These are phyloP conservation scores for Symbiotaphrina buchneri DNA, from an alignment of 495 filamentous ascomycete genomes.

Conservation along the genomic window DNA sequence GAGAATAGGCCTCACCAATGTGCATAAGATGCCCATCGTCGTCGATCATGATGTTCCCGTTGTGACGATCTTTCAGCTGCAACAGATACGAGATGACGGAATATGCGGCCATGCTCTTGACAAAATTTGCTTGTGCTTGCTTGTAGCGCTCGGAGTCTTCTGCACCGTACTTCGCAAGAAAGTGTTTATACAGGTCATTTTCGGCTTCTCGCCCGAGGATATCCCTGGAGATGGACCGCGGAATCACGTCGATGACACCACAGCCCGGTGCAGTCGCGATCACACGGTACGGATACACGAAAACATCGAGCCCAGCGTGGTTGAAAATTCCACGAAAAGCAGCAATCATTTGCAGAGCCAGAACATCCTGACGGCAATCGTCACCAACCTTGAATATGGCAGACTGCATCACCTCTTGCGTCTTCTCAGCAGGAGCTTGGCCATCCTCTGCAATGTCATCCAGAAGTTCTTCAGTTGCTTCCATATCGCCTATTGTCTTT, in stretches of 20 bases:
- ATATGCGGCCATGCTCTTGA: slow-evolving; percentile 99
- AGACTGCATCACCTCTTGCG: slow-evolving; percentile 89
- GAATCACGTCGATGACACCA: slow-evolving; percentile 92
- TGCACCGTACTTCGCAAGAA: slow-evolving; percentile 87
- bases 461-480: slow-evolving; percentile 22
- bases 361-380: slow-evolving; percentile 90
- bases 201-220: slow-evolving; percentile 97
- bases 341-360: slow-evolving; percentile 93
- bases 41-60: slow-evolving; percentile 99
- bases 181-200: slow-evolving; percentile 96
- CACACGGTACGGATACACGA: slow-evolving; percentile 90
- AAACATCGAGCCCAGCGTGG: slow-evolving; percentile 83
- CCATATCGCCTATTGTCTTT: slow-evolving; percentile 36
- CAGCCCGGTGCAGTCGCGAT: slow-evolving; percentile 97
- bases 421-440: slow-evolving; percentile 17
- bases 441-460: slow-evolving; percentile 13
- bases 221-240: slow-evolving; percentile 92
- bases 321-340: slow-evolving; percentile 94
- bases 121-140: slow-evolving; percentile 87
- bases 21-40: slow-evolving; percentile 94
- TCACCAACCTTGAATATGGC: slow-evolving; percentile 99
- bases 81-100: slow-evolving; percentile 92
- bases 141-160: slow-evolving; percentile 90
- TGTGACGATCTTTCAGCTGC: slow-evolving; percentile 98
- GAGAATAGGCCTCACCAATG: slow-evolving; percentile 28